Percentiles rank a stretch among this genome's conserved stretches.
Conservation (phyloP, 176 grass and related monocot species). For the Oryza longistaminata region DNA sequence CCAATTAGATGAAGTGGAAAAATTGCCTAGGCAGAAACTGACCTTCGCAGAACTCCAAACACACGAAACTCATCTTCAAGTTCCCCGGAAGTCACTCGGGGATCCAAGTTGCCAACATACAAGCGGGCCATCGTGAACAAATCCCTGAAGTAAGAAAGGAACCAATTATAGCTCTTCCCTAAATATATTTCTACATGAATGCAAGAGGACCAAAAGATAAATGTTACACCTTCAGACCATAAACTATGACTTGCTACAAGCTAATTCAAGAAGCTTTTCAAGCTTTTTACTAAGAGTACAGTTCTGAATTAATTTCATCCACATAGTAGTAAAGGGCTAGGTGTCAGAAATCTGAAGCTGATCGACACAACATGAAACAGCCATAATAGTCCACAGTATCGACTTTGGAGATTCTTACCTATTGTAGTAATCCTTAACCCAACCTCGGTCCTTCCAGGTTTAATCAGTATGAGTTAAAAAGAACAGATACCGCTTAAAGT, state of each 20-base stretch:
- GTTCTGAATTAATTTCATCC: neutral
- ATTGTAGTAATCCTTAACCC: neutral
- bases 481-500: neutral
- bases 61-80: slow-evolving; percentile 87
- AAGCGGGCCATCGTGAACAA: slow-evolving; percentile 70
- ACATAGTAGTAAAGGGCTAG: neutral
- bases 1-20: neutral
- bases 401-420: no score
- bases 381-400: neutral
- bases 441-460: neutral
- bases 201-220: neutral
- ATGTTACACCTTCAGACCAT: neutral
- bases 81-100: slow-evolving; percentile 67
- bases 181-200: neutral
- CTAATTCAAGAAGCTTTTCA: neutral
- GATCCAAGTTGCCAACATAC: slow-evolving; percentile 90
- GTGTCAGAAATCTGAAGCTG: neutral
- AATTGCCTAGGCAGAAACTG: neutral
- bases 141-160: slow-evolving; percentile 29
- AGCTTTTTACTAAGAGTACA: neutral
- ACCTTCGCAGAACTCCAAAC: slow-evolving; percentile 92
- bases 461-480: neutral
- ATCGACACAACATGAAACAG: neutral
- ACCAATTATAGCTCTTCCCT: neutral
- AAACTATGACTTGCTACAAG: neutral